These are phyloP conservation scores for Jamesozyma jinghongensis DNA, from an alignment of 805 yeast genomes.

Conservation along the genomic window DNA sequence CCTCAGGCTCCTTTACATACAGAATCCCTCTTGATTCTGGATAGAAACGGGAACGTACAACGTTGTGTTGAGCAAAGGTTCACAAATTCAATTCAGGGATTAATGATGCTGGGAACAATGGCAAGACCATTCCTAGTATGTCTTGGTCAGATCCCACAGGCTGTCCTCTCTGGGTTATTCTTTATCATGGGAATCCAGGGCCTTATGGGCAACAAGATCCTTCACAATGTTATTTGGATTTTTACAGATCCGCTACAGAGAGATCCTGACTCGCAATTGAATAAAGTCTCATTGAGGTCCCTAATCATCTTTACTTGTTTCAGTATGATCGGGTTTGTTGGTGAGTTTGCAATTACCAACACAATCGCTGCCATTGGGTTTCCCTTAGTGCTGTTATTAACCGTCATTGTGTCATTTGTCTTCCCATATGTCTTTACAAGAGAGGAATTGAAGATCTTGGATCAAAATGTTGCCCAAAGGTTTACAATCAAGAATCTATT, in stretches of 20 bases:
- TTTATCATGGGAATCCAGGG: constrained; percentile 90
- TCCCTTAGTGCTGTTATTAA: constrained; percentile 67
- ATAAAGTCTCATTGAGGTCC: constrained; percentile 27
- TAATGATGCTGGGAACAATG: constrained; percentile 80
- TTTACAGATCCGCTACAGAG: constrained; percentile 42
- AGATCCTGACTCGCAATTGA: constrained; percentile 26
- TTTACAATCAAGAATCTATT: constrained; percentile 40
- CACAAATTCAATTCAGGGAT: constrained; percentile 78
- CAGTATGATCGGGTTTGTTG: constrained; percentile 59
- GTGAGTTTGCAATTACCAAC: constrained; percentile 77
- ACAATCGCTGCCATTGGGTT: constrained; percentile 92
- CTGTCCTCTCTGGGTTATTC: constrained; percentile 84
- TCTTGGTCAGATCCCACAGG: constrained; percentile 81
- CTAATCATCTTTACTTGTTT: constrained; percentile 47
- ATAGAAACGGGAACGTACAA: constrained; percentile 27
- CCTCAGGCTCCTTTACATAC: constrained; percentile 98
- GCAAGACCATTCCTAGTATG: constrained; percentile 76
- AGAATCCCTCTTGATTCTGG: constrained; percentile 50
- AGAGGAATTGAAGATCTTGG: constrained; percentile 54
- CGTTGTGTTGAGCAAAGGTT: constrained; percentile 83
- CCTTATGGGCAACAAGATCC: constrained; percentile 54
- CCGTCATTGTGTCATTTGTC: constrained; percentile 53
- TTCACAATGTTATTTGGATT: constrained; percentile 52
- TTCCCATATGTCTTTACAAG: constrained; percentile 56
- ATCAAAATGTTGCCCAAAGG: constrained; percentile 55